Base-by-base conservation (phyloP, 257 asterid genomes). In the Solanum peruvianum region DNA sequence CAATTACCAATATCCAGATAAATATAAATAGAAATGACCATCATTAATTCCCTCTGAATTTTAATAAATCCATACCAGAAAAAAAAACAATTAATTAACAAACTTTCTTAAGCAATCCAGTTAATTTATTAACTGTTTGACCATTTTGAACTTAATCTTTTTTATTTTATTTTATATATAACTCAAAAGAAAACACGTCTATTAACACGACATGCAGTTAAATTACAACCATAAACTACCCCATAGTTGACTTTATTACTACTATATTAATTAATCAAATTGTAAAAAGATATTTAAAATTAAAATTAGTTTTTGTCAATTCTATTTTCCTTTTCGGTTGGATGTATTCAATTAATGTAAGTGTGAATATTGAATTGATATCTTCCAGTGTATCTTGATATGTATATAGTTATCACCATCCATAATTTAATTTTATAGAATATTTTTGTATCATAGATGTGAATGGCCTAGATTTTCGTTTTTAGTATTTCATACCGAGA, bases 211-310 rank as follows among this genome's bases (percentile, higher is more conserved):
- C 41, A 72, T 47, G 85, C 44, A 70, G 44, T 37, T 82, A 82
- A 72, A 49, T 62, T 25, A 82, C 86, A 71, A 67, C 87, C 27
- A 76, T 80, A 5, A 80, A 47, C 85, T 47, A 80, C 42, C 85
- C 64, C 85, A 44, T 21, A 42, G 90, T 73, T 83, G 90, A 88
- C 88, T 88, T 47, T 29, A 0, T 47, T 80, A 80, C 44, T 47
- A 7, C 27, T 16, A 29, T 47, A 15, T 47, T 44, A 70, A 64
- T n/a, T 11, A 64, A 69, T 31, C 29, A 29, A 45, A 47, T 6
- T 7, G 85, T 29, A 29, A 29, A 49, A 47, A 80, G 16, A 80
- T 45, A 25, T 42, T 10, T 73, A 12, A 45, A 16, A 42, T 49
- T 49, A 16, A 49, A 52, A 52, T 6, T 52, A 76, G 2, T 69